Conservation (phyloP, 768 basidiomycete genomes). For the Auricularia sp. region DNA sequence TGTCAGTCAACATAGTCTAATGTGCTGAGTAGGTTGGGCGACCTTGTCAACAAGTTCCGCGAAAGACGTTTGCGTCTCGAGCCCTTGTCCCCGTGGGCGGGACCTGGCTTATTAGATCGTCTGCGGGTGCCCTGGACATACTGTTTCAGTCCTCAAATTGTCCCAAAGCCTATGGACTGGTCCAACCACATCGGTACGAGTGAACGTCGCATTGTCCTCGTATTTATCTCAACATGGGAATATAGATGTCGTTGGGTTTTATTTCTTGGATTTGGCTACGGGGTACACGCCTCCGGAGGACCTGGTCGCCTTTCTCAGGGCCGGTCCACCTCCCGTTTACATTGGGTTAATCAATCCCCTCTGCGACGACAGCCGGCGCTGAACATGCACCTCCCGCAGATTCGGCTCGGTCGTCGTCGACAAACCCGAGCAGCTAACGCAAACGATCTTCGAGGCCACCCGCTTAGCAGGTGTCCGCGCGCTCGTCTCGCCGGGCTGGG, state of each 20-base stretch:
- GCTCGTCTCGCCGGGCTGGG: conserved; percentile 55
- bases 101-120: conserved; percentile 41
- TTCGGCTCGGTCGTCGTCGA: conserved; percentile 56
- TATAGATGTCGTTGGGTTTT: conserved; percentile 52
- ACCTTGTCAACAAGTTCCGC: conserved; percentile 50
- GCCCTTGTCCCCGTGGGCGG: conserved; percentile 38
- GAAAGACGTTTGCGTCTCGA: conserved; percentile 37
- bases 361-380: background rate
- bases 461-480: conserved; percentile 45
- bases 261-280: conserved; percentile 46
- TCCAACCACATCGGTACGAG: conserved; percentile 44
- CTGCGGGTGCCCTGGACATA: conserved; percentile 54
- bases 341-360: conserved; percentile 34
- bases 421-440: conserved; percentile 41
- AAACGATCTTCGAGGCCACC: conserved; percentile 51
- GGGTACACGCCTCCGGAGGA: conserved; percentile 38
- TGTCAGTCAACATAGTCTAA: background rate
- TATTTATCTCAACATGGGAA: conserved; percentile 2
- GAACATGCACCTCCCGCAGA: conserved; percentile 19
- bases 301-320: conserved; percentile 36
- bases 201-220: no score
- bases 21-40: conserved; percentile 36
- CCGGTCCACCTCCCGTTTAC: conserved; percentile 45
- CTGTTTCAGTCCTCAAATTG: conserved; percentile 48
- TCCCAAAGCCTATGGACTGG: conserved; percentile 56